Base-by-base conservation (phyloP, 140 eudicot species). In the Stevia rebaudiana region DNA sequence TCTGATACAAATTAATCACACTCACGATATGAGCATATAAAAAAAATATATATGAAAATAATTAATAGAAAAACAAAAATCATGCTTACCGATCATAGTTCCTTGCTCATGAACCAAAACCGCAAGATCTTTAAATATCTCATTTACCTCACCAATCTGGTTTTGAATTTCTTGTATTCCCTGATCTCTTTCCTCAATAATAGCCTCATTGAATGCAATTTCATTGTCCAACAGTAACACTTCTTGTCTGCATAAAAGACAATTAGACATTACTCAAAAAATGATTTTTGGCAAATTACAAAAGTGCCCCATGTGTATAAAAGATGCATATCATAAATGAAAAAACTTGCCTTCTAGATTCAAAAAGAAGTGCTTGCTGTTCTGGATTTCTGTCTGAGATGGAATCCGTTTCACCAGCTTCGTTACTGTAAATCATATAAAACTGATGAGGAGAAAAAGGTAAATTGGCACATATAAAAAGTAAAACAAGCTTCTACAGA, bases 31-130 rank as follows among this genome's bases (percentile, higher is more conserved):
- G 36, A 37, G 28, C 51, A 21, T 11, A 44, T 10, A 42, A 5
- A 48, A 50, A 35, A 36, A n/a, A 9, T 8, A 11, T 4, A 35
- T 8, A 11, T 4, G 25, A 17, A 43, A 13, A 57, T 25, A 6
- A 23, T 15, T 3, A 25, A 70, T 2, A 17, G 33, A 35, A 66
- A 63, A 35, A 52, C 31, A 43, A 28, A 22, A 35, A 54, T 22
- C 28, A 63, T 6, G 55, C 77, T 44, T 65, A 86, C 95, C 95
- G 36, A 86, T 86, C 77, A 83, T 72, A 68, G 82, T 63, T 71
- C 95, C 91, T 79, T 86, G 95, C 65, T 86, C 95, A 61, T 86
- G 91, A 59, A 86, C 91, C 68, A 86, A 81, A 43, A 86, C 90
- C 24, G 90, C 90, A 47, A 86, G 90, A 64, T 86, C 95, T 72